Evolutionary conservation across 345 rosid species (phyloP).

Genomic region (Trapa incisa): DNA sequence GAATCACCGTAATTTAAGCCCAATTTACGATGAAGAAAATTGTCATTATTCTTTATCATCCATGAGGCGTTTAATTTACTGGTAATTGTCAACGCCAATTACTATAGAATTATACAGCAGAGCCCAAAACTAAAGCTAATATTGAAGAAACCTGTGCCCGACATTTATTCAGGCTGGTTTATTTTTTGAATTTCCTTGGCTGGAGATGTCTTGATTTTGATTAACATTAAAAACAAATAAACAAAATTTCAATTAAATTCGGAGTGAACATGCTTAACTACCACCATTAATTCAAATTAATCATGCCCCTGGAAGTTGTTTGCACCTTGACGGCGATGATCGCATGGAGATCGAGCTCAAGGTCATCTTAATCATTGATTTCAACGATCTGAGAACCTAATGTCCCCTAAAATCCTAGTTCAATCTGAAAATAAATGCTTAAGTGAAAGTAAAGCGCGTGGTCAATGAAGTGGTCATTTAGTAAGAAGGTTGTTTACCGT

Average conservation of each 20-base stretch:
- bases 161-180: too few relatives aligned
- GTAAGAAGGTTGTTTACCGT: constrained; percentile 1
- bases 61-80: neutral
- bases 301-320: neutral
- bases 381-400: neutral
- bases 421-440: neutral
- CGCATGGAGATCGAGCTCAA: neutral
- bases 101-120: too few relatives aligned
- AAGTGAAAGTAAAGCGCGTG: neutral
- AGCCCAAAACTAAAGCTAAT: too few relatives aligned
- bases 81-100: neutral
- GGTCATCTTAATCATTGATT: constrained; percentile 6
- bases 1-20: neutral
- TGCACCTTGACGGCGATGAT: neutral
- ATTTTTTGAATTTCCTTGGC: too few relatives aligned
- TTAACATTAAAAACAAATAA: too few relatives aligned
- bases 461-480: neutral
- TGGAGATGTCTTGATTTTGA: too few relatives aligned
- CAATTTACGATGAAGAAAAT: neutral
- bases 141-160: too few relatives aligned
- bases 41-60: neutral
- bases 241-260: too few relatives aligned
- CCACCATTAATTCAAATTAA: neutral
- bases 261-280: neutral
- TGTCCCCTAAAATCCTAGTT: neutral